Evolutionary conservation across 768 basidiomycete genomes (phyloP), one percentile per base, ranked within the genome.

Genomic region (Chalciporus piperatus): DNA sequence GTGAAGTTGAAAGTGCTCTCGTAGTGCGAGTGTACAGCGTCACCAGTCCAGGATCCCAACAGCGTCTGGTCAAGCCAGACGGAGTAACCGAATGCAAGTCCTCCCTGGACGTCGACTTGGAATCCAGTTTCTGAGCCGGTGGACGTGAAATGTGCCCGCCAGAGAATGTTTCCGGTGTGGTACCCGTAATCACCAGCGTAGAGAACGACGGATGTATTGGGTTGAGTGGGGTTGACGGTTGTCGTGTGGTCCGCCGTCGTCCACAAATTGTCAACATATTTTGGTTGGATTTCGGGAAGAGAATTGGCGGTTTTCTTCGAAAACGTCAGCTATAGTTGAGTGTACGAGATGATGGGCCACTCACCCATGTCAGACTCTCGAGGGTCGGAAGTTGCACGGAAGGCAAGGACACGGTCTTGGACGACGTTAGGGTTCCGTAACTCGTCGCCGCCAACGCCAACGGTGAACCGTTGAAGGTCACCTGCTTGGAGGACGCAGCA

Each of bases 151-250:
- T 77, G 76, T 13, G 71, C 78, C 6, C 79, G 72, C 77, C 77
- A 80, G 25, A 81, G 55, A 47, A 80, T 75, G 54, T 75, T 78
- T 2, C 78, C 78, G 3, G 74, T 79, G 60, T 78, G 78, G 55
- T 69, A 79, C 12, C 76, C 78, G 46, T 79, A 80, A 43, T 79
- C 76, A 40, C 77, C 74, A 1, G 75, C 72, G 42, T 73, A 78
- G 6, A 80, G 71, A 14, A 76, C 72, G 5, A 74, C 71, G 23
- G 76, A 59, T 1, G 77, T 78, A 3, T 58, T 58, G 10, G 63
- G 68, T 9, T 58, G 57, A 16, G 57, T 67, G 10, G 77, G 75
- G 52, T 78, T 79, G 37, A 75, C 60, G 1, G 75, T 76, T 17
- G 65, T 71, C 11, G 59, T 73, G 48, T 70, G 71, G 55, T 75